Evolutionary conservation across 2,329 filamentous ascomycete species (phyloP), one percentile per base, ranked within the genome.

Genomic region (Microdochium bolleyi): DNA sequence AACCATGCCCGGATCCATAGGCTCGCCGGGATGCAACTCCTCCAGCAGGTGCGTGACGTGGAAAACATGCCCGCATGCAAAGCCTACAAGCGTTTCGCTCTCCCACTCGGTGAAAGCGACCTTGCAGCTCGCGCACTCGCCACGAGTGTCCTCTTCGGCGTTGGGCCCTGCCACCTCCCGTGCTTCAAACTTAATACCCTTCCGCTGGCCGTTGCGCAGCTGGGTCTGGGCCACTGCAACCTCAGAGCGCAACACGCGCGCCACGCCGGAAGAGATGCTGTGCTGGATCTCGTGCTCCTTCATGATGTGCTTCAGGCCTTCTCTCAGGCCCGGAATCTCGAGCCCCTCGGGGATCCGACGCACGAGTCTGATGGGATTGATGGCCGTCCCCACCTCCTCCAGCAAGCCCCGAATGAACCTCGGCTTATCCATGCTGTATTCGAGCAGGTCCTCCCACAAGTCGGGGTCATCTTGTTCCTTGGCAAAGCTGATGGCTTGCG

Each of bases 361-460:
- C 5, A 99, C 89, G 3, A 99, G 81, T 16, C 87, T 88, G 56
- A 97, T 92, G 0, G 94, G 94, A 62, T 97, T 86, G 62, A 99
- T 94, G 1, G 90, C 84, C 1, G 92, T 97, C 34, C 94, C 94
- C 1, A 96, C 92, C 71, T 97, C 90, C 62, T 96, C 90, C 0
- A 99, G 81, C 3, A 99, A 75, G 0, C 89, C 92, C 13, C 89
- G 86, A 59, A 99, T 97, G 71, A 99, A 99, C 41, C 83, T 83
- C 1, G 94, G 94, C 64, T 96, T 96, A 71, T 96, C 91, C 94
- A 99, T 97, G 55, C 88, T 92, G 68, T 97, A 97, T 60, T 92
- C 84, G 5, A 99, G 80, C 8, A 99, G 77, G 63, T 97, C 92
- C 58, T 96, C 88, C 94, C 94, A 99, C 0, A 99, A 78, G 60